These are phyloP conservation scores for Scenedesmus sp. DNA, from an alignment of 163 green algal species.

Conservation along the genomic window DNA sequence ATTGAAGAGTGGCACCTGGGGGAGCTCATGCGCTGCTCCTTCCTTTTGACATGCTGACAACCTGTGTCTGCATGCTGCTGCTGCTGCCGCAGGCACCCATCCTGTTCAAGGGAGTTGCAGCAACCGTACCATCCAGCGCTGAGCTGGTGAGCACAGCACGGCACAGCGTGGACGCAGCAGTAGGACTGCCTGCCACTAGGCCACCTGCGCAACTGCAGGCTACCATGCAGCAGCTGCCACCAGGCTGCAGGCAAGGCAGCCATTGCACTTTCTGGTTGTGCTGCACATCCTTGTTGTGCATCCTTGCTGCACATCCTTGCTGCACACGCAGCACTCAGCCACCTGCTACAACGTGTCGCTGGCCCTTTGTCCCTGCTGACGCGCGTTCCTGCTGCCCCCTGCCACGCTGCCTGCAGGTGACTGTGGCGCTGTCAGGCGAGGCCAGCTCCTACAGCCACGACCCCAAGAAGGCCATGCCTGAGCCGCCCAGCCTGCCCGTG, in stretches of 20 bases:
- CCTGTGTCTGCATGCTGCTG: neutral
- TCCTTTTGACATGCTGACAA: neutral
- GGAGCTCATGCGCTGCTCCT: neutral
- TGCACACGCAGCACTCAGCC: neutral
- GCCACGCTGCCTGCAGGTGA: conserved; percentile 49
- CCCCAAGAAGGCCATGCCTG: conserved; percentile 57
- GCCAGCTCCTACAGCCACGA: conserved; percentile 72
- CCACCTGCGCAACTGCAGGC: neutral
- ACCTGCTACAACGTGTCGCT: neutral
- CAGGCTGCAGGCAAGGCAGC: neutral
- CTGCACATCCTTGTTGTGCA: neutral
- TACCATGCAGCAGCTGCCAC: neutral
- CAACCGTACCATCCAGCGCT: conserved; percentile 69
- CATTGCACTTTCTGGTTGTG: neutral
- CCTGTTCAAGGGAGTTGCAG: conserved; percentile 75
- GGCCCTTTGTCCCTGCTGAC: neutral
- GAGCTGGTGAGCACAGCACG: conserved; percentile 67
- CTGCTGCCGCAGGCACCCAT: conserved; percentile 61
- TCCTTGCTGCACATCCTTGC: no score
- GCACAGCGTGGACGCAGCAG: neutral
- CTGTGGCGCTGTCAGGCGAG: conserved; percentile 63
- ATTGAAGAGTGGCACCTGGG: neutral
- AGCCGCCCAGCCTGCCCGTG: conserved; percentile 58
- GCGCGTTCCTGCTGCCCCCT: neutral
- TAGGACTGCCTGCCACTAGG: neutral